A percentile compares a stretch with the other conserved stretches of the same genome.
phyloP scores from a whole-genome alignment of 2,329 filamentous ascomycete species.

The Coniochaeta sp. region DNA sequence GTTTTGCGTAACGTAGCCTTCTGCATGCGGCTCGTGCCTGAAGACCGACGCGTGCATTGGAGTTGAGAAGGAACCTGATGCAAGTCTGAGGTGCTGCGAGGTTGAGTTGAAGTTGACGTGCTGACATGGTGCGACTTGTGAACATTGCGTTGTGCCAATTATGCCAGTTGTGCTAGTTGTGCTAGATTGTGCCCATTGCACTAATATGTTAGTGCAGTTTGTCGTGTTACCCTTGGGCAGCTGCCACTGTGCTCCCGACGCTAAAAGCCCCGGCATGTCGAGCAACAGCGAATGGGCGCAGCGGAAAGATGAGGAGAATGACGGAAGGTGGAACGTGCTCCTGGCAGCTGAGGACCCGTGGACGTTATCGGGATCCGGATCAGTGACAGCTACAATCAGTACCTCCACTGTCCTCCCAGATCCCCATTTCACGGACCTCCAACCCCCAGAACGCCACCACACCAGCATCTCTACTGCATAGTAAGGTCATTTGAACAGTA shows the following conservation, averaged over 20 bases:
- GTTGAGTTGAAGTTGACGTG: background rate
- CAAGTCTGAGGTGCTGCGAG: too few species aligned
- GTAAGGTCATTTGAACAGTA: background rate
- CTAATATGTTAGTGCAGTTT: background rate
- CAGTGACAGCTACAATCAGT: background rate
- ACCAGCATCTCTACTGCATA: background rate
- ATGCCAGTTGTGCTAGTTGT: background rate
- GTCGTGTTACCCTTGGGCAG: background rate
- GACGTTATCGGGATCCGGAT: background rate
- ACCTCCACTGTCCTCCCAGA: background rate
- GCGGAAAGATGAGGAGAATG: background rate
- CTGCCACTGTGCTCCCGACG: background rate
- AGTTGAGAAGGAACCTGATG: background rate
- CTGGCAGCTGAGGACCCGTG: background rate
- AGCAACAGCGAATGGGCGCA: background rate
- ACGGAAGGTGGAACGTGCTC: background rate
- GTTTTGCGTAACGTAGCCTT: too few species aligned
- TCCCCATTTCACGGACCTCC: background rate
- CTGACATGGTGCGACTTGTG: too few species aligned
- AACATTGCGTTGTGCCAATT: too few species aligned
- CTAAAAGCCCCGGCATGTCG: background rate
- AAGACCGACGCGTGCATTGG: background rate
- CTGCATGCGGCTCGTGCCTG: background rate
- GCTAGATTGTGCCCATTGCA: too few species aligned
- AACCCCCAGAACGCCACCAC: background rate